Percentiles rank a stretch among this genome's conserved stretches.
These are phyloP conservation scores for Fusarium euwallaceae DNA, from an alignment of 2,329 filamentous ascomycete species.

Conservation along the genomic window DNA sequence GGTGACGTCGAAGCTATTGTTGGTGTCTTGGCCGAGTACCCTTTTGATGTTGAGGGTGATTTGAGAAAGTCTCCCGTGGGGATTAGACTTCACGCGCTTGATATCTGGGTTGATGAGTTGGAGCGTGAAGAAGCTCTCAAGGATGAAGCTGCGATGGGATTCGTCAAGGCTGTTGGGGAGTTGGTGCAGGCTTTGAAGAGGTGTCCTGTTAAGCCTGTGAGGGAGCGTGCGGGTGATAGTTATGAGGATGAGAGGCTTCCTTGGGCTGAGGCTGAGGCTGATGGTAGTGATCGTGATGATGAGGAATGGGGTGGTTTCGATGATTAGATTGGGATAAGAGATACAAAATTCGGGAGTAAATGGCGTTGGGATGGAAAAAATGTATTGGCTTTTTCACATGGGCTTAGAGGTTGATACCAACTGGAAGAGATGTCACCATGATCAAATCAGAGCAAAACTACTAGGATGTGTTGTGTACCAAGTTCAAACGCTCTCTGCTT, in stretches of 20 bases:
- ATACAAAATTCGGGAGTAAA: conserved; percentile 28
- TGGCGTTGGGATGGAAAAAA: conserved; percentile 43
- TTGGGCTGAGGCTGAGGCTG: conserved; percentile 63
- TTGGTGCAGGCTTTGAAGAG: conserved; percentile 69
- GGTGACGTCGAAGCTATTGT: conserved; percentile 47
- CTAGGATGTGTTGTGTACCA: neutral
- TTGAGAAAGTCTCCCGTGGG: conserved; percentile 81
- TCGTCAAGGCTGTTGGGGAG: conserved; percentile 66
- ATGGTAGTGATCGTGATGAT: conserved; percentile 50
- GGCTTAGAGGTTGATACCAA: conserved; percentile 43
- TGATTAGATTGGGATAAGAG: conserved; percentile 59
- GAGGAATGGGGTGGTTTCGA: conserved; percentile 78
- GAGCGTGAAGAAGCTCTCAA: conserved; percentile 74
- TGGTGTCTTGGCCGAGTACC: conserved; percentile 47
- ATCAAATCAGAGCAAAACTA: conserved; percentile 23
- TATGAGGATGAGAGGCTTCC: conserved; percentile 81
- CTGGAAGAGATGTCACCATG: conserved; percentile 34
- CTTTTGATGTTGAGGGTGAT: conserved; percentile 53
- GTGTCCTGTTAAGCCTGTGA: conserved; percentile 78
- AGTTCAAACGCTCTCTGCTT: conserved; percentile 31
- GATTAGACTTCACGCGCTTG: conserved; percentile 85
- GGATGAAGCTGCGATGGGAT: conserved; percentile 55
- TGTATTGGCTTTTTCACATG: conserved; percentile 21
- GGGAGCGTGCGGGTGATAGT: conserved; percentile 76
- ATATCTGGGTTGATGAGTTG: conserved; percentile 93